Percentiles rank a stretch among this genome's conserved stretches.
Conservation (phyloP, 129 eudicot genomes). For the Lonicera japonica region DNA sequence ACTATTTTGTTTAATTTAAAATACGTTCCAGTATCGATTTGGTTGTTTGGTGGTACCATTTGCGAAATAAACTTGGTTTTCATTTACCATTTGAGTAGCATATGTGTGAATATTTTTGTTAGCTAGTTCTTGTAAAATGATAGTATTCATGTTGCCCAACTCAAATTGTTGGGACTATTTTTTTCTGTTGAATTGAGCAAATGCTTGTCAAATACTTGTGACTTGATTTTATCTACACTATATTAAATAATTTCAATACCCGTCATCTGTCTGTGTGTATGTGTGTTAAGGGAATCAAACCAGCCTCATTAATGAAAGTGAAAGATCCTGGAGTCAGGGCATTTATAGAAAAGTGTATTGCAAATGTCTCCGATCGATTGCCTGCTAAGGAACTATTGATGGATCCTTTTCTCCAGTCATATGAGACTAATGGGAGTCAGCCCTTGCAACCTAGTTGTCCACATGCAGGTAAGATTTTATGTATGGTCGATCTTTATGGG, state of each 20-base stretch:
- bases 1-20: too few species aligned
- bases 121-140: background rate
- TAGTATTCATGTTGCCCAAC: background rate
- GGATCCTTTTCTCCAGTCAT: slow-evolving; percentile 65
- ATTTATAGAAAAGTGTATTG: slow-evolving; percentile 88
- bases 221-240: background rate
- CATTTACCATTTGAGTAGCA: background rate
- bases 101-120: background rate
- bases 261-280: background rate
- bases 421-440: slow-evolving; percentile 42
- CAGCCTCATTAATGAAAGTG: slow-evolving; percentile 81
- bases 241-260: background rate
- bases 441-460: slow-evolving; percentile 28
- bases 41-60: background rate
- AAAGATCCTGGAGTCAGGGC: slow-evolving; percentile 65
- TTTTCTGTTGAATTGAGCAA: background rate
- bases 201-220: background rate
- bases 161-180: background rate
- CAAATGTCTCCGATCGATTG: slow-evolving; percentile 66
- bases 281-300: slow-evolving; percentile 74
- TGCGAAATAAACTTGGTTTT: background rate
- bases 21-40: too few species aligned
- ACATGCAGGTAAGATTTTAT: slow-evolving; percentile 37
- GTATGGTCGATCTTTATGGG: too few species aligned
- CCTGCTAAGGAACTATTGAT: slow-evolving; percentile 71